These are phyloP conservation scores for Aspergillus bombycis DNA, from an alignment of 2,329 filamentous ascomycete genomes.

Conservation along the genomic window DNA sequence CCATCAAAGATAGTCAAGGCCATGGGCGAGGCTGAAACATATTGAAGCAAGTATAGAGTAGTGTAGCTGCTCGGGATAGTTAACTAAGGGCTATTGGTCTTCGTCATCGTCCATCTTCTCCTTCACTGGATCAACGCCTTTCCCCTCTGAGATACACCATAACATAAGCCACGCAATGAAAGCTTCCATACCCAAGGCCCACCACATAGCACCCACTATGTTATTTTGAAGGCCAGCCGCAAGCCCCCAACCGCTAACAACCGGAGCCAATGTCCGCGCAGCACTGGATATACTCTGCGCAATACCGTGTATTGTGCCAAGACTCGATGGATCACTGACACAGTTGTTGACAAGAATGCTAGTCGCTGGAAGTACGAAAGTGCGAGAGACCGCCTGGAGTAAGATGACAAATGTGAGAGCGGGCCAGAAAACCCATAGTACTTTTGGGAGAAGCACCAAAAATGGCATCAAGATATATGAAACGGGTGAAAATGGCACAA, in stretches of 20 bases:
- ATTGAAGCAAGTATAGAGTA: too few relatives aligned
- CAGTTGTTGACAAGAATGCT: constrained; percentile 65
- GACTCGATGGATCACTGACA: constrained; percentile 57
- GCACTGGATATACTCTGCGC: constrained; percentile 59
- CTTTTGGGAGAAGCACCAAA: constrained; percentile 67
- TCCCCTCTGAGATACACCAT: too few relatives aligned
- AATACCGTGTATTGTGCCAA: constrained; percentile 63
- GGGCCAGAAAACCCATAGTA: constrained; percentile 61
- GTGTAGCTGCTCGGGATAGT: too few relatives aligned
- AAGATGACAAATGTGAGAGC: constrained; percentile 66
- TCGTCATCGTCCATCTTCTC: too few relatives aligned
- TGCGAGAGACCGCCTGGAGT: constrained; percentile 72
- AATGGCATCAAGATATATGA: constrained; percentile 72
- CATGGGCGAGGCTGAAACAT: too few relatives aligned
- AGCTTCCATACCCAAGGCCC: too few relatives aligned
- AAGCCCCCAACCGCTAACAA: constrained; percentile 58
- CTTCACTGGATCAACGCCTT: too few relatives aligned
- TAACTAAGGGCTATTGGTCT: too few relatives aligned
- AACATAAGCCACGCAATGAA: too few relatives aligned
- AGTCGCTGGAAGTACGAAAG: constrained; percentile 65
- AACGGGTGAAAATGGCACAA: constrained; percentile 70
- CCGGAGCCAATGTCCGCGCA: constrained; percentile 59
- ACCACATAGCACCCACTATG: too few relatives aligned
- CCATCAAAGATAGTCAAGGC: too few relatives aligned
- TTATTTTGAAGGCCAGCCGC: constrained; percentile 52